Evolutionary conservation across 306 rosid species (phyloP), one percentile per base, ranked within the genome.

Genomic region (Pterocarpus santalinus): DNA sequence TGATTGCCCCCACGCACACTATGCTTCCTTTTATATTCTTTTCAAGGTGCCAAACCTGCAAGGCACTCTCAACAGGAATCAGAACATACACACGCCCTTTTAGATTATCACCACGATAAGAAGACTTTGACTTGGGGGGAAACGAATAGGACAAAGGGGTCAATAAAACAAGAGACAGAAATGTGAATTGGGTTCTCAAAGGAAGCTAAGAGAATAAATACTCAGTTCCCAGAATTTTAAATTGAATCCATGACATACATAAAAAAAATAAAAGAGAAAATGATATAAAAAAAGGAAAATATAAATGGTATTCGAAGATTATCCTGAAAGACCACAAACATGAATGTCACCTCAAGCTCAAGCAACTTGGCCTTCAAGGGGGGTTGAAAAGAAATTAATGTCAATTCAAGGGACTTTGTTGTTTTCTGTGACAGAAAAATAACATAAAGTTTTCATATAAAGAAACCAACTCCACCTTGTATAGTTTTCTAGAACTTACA

Each of bases 61-160:
- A 84, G 17, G 36, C 77, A 86, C 86, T 84, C 80, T 52, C 83
- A 75, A 51, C 83, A 81, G 51, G 82, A 84, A 84, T 87, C 84
- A 84, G 70, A 81, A 75, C 68, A 55, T 76, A 65, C 47, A 73
- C 39, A 5, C 55, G 4, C 70, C 70, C 34, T 56, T 16, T 62
- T 32, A 65, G 68, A 78, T 60, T 61, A 47, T 72, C 63, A 73
- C 73, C 83, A 72, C 68, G 44, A 81, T 33, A 41, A 52, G 32
- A 55, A 56, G 77, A 68, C 76, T 75, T 87, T 81, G 88, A 83
- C 88, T 81, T 61, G 17, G 60, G 41, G 8, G 7, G 58, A 73
- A 81, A 46, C 10, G 68, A 65, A 36, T 33, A 75, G 69, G 74
- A 86, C 53, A 81, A 83, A 70, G 49, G 46, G 36, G 56, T 76